These are phyloP conservation scores for Microcos paniculata DNA, from an alignment of 345 rosid species.

Conservation along the genomic window DNA sequence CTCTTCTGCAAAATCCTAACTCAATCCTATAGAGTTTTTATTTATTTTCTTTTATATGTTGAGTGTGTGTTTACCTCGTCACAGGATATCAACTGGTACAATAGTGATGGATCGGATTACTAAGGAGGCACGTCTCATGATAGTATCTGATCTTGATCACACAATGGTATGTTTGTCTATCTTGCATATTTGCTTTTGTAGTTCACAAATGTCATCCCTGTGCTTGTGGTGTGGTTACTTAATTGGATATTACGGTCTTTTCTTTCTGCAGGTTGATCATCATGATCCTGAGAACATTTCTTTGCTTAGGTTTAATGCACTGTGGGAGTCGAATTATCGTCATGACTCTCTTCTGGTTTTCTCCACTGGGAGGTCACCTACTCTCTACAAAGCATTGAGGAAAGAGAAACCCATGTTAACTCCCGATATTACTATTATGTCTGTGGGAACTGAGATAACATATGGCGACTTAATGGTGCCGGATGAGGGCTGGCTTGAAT, in stretches of 20 bases:
- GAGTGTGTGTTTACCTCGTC: background rate
- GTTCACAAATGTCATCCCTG: background rate
- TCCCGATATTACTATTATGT: constrained; percentile 93
- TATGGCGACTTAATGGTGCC: constrained; percentile 84
- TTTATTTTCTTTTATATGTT: no score
- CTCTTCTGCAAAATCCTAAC: background rate
- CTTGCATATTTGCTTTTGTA: constrained; percentile 17
- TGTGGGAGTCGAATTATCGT: constrained; percentile 84
- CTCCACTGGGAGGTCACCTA: constrained; percentile 96
- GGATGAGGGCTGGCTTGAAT: constrained; percentile 88
- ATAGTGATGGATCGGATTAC: constrained; percentile 67
- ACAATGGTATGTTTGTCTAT: constrained; percentile 61
- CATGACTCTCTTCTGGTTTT: constrained; percentile 85
- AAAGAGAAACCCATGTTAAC: constrained; percentile 88
- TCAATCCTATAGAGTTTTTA: background rate
- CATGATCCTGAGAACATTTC: constrained; percentile 82
- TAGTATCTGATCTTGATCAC: constrained; percentile 96
- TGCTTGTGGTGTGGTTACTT: background rate
- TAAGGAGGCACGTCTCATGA: constrained; percentile 76
- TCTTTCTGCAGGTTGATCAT: constrained; percentile 76
- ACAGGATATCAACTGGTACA: constrained; percentile 16
- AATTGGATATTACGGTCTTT: constrained; percentile 6
- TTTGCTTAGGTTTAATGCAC: constrained; percentile 78
- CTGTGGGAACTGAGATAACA: constrained; percentile 98
- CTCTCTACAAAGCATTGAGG: constrained; percentile 66